phyloP scores from a whole-genome alignment of 2,329 filamentous ascomycete genomes.

The Hirsutella thompsonii region DNA sequence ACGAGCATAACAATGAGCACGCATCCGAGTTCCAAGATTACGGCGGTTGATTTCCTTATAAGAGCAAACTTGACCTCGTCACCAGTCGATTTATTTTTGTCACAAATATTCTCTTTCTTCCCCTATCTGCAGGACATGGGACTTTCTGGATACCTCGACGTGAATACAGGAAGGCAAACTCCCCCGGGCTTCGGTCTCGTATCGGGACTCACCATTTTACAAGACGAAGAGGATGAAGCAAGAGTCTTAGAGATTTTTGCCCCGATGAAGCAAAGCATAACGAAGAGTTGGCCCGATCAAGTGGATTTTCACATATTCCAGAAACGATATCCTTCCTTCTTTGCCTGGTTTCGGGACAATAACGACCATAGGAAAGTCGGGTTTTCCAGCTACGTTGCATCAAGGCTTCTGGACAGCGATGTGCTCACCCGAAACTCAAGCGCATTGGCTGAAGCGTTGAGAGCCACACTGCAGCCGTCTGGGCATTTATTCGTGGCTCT shows the following conservation, averaged over 20 bases:
- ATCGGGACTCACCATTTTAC: no score
- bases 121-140: slow-evolving; percentile 36
- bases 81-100: no score
- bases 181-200: no score
- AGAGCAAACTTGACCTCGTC: slow-evolving; percentile 5
- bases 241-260: slow-evolving; percentile 12
- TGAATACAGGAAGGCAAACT: no score
- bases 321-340: slow-evolving; percentile 18
- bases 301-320: slow-evolving; percentile 8
- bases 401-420: slow-evolving; percentile 27
- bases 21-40: slow-evolving; percentile 26
- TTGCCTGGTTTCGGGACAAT: slow-evolving; percentile 22
- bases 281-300: slow-evolving; percentile 16
- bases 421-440: slow-evolving; percentile 21
- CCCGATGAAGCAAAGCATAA: slow-evolving; percentile 19
- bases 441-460: slow-evolving; percentile 22
- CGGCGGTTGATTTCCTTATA: slow-evolving; percentile 10
- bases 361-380: slow-evolving; percentile 24
- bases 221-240: no score
- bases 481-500: slow-evolving; percentile 21
- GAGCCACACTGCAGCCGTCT: slow-evolving; percentile 15
- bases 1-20: slow-evolving; percentile 43
- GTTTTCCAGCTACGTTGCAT: slow-evolving; percentile 22
- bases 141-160: slow-evolving; percentile 31
- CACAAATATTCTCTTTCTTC: slow-evolving; percentile 10